These are phyloP conservation scores for Colletotrichum caudatum DNA, from an alignment of 2,329 filamentous ascomycete species.

Conservation along the genomic window DNA sequence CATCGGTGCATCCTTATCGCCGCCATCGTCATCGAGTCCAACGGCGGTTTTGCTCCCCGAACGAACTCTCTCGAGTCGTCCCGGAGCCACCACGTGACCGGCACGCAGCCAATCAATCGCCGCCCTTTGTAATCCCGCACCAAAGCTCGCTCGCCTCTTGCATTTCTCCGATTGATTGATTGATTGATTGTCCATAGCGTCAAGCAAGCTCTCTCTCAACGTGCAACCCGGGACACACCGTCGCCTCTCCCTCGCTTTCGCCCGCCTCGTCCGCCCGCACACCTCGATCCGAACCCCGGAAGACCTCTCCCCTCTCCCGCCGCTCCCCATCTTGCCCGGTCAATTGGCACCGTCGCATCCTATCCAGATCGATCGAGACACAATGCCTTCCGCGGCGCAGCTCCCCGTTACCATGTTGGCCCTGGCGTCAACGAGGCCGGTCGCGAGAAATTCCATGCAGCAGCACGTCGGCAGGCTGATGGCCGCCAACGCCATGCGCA, in stretches of 20 bases:
- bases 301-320: background rate
- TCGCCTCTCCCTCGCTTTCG: background rate
- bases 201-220: conserved; percentile 40
- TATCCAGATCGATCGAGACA: conserved; percentile 24
- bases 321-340: conserved; percentile 27
- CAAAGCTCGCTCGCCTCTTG: conserved; percentile 40
- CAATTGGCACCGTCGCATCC: conserved; percentile 37
- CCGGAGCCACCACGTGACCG: conserved; percentile 33
- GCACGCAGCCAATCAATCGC: conserved; percentile 36
- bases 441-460: conserved; percentile 35
- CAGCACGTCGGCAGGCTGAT: conserved; percentile 34
- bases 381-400: conserved; percentile 41
- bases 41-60: conserved; percentile 12
- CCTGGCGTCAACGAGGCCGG: conserved; percentile 38
- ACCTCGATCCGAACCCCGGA: conserved; percentile 29
- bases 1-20: background rate
- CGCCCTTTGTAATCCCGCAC: conserved; percentile 44
- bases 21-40: conserved; percentile 24
- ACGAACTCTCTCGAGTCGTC: background rate
- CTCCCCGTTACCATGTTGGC: conserved; percentile 41
- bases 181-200: conserved; percentile 40
- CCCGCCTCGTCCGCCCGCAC: conserved; percentile 10
- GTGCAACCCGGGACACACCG: conserved; percentile 18
- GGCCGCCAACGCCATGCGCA: conserved; percentile 39
- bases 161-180: no score